phyloP scores from a whole-genome alignment of 2,329 filamentous ascomycete species.

The Calcarisporium arbuscula region DNA sequence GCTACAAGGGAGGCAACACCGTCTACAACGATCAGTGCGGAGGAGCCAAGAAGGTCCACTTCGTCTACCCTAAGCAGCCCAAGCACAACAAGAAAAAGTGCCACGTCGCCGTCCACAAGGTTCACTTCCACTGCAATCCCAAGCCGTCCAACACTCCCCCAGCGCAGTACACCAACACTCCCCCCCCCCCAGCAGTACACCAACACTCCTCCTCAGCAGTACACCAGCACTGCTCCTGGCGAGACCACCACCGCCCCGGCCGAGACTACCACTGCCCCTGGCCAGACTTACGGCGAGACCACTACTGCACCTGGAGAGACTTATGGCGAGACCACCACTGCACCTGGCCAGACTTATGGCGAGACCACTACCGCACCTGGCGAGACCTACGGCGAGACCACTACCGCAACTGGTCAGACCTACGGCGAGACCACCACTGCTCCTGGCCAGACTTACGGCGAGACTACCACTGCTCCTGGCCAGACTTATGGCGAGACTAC shows the following conservation, averaged over 20 bases:
- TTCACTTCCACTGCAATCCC: slow-evolving; percentile 31
- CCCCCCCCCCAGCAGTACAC: slow-evolving; percentile 5
- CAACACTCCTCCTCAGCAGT: slow-evolving; percentile 6
- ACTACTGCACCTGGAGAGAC: slow-evolving; percentile 4
- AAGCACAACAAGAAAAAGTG: slow-evolving; percentile 52
- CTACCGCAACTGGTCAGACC: background rate
- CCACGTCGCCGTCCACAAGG: slow-evolving; percentile 65
- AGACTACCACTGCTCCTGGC: slow-evolving; percentile 8
- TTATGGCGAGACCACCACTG: background rate
- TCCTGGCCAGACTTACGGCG: background rate
- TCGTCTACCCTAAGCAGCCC: slow-evolving; percentile 58
- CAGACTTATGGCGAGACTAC: slow-evolving; percentile 2
- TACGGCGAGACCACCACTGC: slow-evolving; percentile 8
- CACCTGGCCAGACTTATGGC: background rate
- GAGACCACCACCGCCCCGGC: slow-evolving; percentile 21
- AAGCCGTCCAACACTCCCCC: slow-evolving; percentile 4
- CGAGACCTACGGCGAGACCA: slow-evolving; percentile 1
- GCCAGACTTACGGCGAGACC: background rate
- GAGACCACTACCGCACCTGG: slow-evolving; percentile 1
- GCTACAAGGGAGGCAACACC: slow-evolving; percentile 60
- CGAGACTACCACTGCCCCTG: slow-evolving; percentile 6
- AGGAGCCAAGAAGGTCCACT: slow-evolving; percentile 75
- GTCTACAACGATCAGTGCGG: slow-evolving; percentile 86
- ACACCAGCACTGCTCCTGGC: slow-evolving; percentile 14
- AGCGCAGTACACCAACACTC: background rate